Base-by-base conservation (phyloP, 441 rosid genomes). In the Dalechampia spathulata region DNA sequence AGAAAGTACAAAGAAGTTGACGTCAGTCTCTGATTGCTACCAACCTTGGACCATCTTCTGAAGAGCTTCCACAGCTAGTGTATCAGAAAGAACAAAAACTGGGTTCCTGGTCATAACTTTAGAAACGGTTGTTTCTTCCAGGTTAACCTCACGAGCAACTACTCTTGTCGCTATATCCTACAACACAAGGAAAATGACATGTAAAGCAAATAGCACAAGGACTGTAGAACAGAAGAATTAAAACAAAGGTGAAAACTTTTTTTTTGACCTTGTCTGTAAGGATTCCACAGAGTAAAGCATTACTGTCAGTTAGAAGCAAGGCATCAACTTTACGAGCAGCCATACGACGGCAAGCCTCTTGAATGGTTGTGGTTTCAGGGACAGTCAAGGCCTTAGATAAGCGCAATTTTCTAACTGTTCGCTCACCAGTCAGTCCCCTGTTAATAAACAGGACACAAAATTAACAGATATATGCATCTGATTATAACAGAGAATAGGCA, bases 31-130 rank as follows among this genome's bases (percentile, higher is more conserved):
- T 65, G 43, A 42, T 38, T 55, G 44, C 59, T 21, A 60, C 83
- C 52, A 68, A 93, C 99, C 97, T 77, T 73, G 83, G 52, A 93
- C 97, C 99, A 93, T 93, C 78, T 90, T 90, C 74, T 93, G 96
- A 19, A 90, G 91, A 52, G 99, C 97, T 79, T 93, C 99, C 57
- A 87, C 89, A 23, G 99, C 97, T 50, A 90, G 90, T 48, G 99
- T 83, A 58, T 90, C 99, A 0, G 97, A 93, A 44, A 90, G 91
- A 51, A 93, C 99, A 62, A 93, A 93, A 54, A 81, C 58, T 0
- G 99, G 99, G 56, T 82, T 90, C 83, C 83, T 81, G 2, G 99
- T 93, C 99, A 93, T 93, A 63, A 93, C 91, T 64, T 85, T 81
- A 9, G 97, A 93, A 61, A 83, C 90, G 22, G 89, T 86, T 32